A percentile compares a stretch with the other conserved stretches of the same genome.
Evolutionary conservation across 2,329 filamentous ascomycete genomes (phyloP).

Genomic region (Hypoxylon sp.): DNA sequence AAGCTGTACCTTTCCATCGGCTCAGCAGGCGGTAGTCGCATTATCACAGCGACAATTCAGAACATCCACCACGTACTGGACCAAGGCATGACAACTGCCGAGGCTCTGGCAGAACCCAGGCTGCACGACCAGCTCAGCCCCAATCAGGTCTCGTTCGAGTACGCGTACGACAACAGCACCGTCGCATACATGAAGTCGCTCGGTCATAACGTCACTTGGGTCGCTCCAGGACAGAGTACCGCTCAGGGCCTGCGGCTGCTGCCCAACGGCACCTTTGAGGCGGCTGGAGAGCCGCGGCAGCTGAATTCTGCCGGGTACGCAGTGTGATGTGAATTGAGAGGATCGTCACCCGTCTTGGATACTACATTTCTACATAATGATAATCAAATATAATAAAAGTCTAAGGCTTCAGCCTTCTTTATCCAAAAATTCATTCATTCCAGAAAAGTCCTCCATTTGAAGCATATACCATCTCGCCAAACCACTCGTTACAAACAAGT

Average conservation of each 20-base stretch:
- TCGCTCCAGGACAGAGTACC: slow-evolving; percentile 69
- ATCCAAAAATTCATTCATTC: too few species aligned
- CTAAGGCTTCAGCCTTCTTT: background rate
- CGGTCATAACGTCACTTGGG: slow-evolving; percentile 79
- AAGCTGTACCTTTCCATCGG: slow-evolving; percentile 76
- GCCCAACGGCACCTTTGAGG: slow-evolving; percentile 74
- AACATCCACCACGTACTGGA: slow-evolving; percentile 79
- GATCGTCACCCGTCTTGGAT: background rate
- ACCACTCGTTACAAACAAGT: too few species aligned
- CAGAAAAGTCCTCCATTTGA: too few species aligned
- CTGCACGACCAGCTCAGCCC: slow-evolving; percentile 86
- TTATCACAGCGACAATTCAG: slow-evolving; percentile 85
- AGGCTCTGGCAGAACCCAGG: slow-evolving; percentile 73
- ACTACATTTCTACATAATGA: background rate
- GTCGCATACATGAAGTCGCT: slow-evolving; percentile 69
- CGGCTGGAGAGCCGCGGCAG: slow-evolving; percentile 84
- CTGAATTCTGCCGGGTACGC: slow-evolving; percentile 72
- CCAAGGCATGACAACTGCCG: slow-evolving; percentile 62
- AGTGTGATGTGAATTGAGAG: slow-evolving; percentile 45
- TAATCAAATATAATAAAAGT: background rate
- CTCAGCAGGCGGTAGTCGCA: slow-evolving; percentile 82
- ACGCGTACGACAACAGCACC: slow-evolving; percentile 72
- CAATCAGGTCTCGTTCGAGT: slow-evolving; percentile 73
- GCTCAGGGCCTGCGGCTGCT: slow-evolving; percentile 76
- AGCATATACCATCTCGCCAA: too few species aligned